Base-by-base conservation (phyloP, 768 basidiomycete species). In the Auriscalpium microsporum region DNA sequence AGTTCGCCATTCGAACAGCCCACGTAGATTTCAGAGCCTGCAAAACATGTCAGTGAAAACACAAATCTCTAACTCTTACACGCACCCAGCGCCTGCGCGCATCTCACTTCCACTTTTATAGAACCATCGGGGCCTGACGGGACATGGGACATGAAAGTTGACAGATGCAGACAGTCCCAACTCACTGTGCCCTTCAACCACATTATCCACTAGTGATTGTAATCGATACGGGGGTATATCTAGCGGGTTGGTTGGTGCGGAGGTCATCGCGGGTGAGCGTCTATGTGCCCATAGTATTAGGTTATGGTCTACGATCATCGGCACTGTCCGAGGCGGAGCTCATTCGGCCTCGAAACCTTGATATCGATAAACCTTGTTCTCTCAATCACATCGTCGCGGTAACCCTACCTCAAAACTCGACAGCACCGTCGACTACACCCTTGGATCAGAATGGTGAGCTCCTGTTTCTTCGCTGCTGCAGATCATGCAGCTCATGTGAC, bases 1-100 rank as follows among this genome's bases (percentile, higher is more conserved):
- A 96, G 75, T 60, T 90, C 82, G 19, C 94, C 92, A 56, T 93
- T 90, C 19, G 84, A 82, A 58, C 87, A 87, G 11, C 92, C 94
- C 11, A 91, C 79, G 61, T 93, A 94, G 23, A 95, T 79, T 64
- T 96, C 93, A 44, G 84, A 83, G 35, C 85, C 90, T 28, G 28
- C 4, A 7, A 28, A 28, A 28, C 28, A 28, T 28, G 28, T 28
- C 28, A 28, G 28, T 90, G 52, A 16, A 40, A 35, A 35, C 17
- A 10, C 53, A 55, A 54, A 8, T 52, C 51, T 17, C 50, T 46
- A 56, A 51, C 28, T n/a, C 13, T 17, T 37, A 16, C 8, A 55
- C 63, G 4, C 45, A 66, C 67, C 66, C 14, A 66, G 54, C 8
- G 65, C 68, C 48, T 69, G 68, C 0, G 63, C 69, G 54, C 65